These are phyloP conservation scores for Ustilago curta DNA, from an alignment of 1,284 basidiomycete species.

Conservation along the genomic window DNA sequence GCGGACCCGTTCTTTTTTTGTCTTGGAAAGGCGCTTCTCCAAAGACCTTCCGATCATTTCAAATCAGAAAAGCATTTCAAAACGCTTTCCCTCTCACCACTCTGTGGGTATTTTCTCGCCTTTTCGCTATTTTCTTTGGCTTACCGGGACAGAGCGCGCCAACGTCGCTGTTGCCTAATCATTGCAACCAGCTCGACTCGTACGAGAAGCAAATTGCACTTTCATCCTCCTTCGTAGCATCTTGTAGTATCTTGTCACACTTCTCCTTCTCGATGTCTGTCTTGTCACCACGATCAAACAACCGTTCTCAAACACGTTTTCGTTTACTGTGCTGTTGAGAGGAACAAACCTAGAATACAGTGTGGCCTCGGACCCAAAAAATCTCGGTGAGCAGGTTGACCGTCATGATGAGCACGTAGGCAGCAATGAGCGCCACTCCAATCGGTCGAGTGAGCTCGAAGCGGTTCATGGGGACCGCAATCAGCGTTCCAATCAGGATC, in stretches of 20 bases:
- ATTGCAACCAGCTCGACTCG: conserved; percentile 15
- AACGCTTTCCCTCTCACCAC: background rate
- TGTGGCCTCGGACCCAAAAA: conserved; percentile 40
- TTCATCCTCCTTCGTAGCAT: no score
- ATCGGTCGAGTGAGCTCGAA: conserved; percentile 83
- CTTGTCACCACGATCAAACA: no score
- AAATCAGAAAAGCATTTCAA: conserved; percentile 32
- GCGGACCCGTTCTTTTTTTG: background rate
- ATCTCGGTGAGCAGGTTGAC: conserved; percentile 58
- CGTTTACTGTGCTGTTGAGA: background rate
- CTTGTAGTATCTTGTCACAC: no score
- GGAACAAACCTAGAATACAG: conserved; percentile 21
- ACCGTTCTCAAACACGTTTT: no score
- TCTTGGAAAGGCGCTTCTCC: background rate
- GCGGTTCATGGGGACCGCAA: conserved; percentile 85
- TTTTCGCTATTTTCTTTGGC: no score
- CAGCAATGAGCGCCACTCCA: conserved; percentile 81
- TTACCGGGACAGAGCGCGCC: conserved; percentile 25
- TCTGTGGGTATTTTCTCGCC: background rate
- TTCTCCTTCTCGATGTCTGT: background rate
- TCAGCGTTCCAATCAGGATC: conserved; percentile 80
- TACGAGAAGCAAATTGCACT: conserved; percentile 5
- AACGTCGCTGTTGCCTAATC: conserved; percentile 34
- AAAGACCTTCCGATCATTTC: conserved; percentile 49
- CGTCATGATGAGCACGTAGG: conserved; percentile 73